phyloP scores from a whole-genome alignment of 495 filamentous ascomycete species.

The Aspergillus affinis region DNA sequence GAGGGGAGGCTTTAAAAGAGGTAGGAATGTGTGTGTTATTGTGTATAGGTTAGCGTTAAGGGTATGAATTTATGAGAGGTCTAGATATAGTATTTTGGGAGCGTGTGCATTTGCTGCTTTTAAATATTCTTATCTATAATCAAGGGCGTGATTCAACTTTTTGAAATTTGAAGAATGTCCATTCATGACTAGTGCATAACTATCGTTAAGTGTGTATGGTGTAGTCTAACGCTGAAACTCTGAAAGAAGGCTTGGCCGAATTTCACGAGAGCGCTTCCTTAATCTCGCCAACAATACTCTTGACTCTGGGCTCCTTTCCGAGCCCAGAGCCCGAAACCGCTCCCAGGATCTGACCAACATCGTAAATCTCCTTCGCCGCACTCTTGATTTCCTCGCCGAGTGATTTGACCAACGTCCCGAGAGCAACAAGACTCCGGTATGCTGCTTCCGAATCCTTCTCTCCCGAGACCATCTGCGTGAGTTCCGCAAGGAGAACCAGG shows the following conservation, averaged over 20 bases:
- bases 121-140: background rate
- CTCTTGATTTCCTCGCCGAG: conserved; percentile 47
- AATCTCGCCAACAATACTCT: conserved; percentile 49
- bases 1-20: conserved; percentile 54
- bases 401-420: conserved; percentile 65
- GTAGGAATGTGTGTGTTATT: background rate
- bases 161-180: background rate
- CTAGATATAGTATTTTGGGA: background rate
- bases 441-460: conserved; percentile 79
- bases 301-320: conserved; percentile 51
- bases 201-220: conserved; percentile 16
- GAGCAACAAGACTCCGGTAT: conserved; percentile 77
- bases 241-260: background rate
- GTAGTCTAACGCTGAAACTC: conserved; percentile 1
- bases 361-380: conserved; percentile 52
- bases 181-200: conserved; percentile 10
- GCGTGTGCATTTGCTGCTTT: background rate
- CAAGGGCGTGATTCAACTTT: background rate
- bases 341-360: conserved; percentile 35
- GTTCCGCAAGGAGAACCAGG: conserved; percentile 59
- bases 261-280: conserved; percentile 28
- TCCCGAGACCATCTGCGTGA: conserved; percentile 58
- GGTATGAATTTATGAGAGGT: background rate
- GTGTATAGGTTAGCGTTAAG: background rate
- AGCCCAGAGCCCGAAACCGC: conserved; percentile 35